A percentile compares a stretch with the other conserved stretches of the same genome.
phyloP scores from a whole-genome alignment of 2,329 filamentous ascomycete species.

The Bipolaris zeicola region DNA sequence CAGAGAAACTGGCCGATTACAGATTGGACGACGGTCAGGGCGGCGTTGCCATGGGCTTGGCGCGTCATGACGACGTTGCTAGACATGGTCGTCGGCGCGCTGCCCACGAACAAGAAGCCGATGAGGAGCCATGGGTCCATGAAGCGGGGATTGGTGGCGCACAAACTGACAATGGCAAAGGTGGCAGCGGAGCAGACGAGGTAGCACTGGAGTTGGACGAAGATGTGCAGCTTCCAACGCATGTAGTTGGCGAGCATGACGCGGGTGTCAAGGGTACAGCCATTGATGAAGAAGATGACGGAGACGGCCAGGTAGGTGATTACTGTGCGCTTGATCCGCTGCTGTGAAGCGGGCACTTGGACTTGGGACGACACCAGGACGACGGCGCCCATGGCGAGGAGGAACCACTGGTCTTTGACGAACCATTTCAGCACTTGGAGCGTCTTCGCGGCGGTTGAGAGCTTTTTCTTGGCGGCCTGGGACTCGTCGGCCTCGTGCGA shows the following conservation, averaged over 20 bases:
- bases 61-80: constrained; percentile 78
- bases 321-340: constrained; percentile 55
- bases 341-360: constrained; percentile 61
- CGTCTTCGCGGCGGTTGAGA: constrained; percentile 10
- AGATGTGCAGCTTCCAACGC: constrained; percentile 70
- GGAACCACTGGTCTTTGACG: constrained; percentile 66
- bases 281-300: constrained; percentile 73
- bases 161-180: constrained; percentile 60
- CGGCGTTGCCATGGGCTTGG: constrained; percentile 66
- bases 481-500: neutral
- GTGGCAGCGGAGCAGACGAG: constrained; percentile 68
- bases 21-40: constrained; percentile 63
- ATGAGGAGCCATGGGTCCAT: constrained; percentile 70
- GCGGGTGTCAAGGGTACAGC: constrained; percentile 68
- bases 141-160: constrained; percentile 54
- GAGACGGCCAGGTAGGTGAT: constrained; percentile 71
- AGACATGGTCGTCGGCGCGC: constrained; percentile 73
- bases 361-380: constrained; percentile 61
- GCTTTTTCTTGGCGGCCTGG: neutral
- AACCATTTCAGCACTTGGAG: constrained; percentile 41
- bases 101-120: constrained; percentile 70
- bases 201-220: constrained; percentile 71
- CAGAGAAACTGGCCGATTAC: constrained; percentile 72
- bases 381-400: constrained; percentile 64
- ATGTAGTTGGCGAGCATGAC: constrained; percentile 66